Evolutionary conservation across 306 rosid genomes (phyloP), one percentile per base, ranked within the genome.

Genomic region (Prunus kanzakura): DNA sequence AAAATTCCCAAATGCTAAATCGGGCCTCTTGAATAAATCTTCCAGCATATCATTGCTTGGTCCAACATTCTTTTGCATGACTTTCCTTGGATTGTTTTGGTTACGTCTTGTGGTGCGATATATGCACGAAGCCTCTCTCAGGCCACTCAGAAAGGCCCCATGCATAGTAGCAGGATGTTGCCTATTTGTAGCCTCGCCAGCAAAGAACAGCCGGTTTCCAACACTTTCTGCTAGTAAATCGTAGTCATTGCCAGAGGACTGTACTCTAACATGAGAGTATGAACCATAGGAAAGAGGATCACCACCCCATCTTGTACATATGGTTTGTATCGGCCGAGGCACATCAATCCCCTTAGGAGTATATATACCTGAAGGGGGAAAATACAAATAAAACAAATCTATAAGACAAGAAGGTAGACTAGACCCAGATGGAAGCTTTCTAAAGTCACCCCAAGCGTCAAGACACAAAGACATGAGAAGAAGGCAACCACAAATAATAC

Each of bases 161-260:
- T 95, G 98, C 98, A 92, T 95, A 32, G 96, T 95, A 76, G 97
- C 98, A 25, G 98, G 98, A 86, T 92, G 85, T 69, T 95, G 93
- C 86, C 96, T 89, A 78, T 80, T 85, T 47, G 98, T 95, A 63
- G 98, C 98, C 86, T 95, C 98, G 32, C 97, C 98, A 49, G 98
- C 97, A 78, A 95, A 95, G 87, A 90, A 95, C 63, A 95, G 86
- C 11, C 85, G 84, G 77, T 84, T 89, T 55, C 93, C 89, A 80
- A 95, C 93, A 14, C 81, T 95, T 79, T 95, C 93, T 8, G 96
- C 98, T 5, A 95, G 97, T 60, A 90, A 50, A 62, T 95, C 97
- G 80, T 95, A 95, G 80, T 95, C 98, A 38, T 72, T 43, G 49
- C 98, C 98, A 11, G 97, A 90, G 67, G 98, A 90, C 23, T 84